Evolutionary conservation across 2,329 filamentous ascomycete genomes (phyloP).

Genomic region (Nemania sp.): DNA sequence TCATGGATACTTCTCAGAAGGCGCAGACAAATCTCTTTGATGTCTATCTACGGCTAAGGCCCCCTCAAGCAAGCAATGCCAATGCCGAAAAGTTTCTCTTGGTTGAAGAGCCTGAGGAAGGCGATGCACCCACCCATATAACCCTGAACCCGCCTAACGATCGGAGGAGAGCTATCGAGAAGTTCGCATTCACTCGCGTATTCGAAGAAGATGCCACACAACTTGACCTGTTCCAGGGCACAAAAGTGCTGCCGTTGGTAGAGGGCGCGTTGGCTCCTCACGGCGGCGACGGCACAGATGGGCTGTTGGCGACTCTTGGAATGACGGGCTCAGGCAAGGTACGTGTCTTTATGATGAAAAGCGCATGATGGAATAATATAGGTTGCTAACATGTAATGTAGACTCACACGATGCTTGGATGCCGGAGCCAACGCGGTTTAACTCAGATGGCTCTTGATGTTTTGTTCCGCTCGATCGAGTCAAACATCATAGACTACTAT

Average conservation of each 20-base stretch:
- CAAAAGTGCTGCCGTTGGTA: conserved; percentile 73
- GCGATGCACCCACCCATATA: conserved; percentile 66
- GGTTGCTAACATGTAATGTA: conserved; percentile 43
- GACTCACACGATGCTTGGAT: conserved; percentile 96
- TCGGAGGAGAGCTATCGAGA: conserved; percentile 84
- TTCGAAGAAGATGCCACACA: conserved; percentile 87
- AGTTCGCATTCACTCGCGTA: conserved; percentile 90
- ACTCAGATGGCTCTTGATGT: conserved; percentile 91
- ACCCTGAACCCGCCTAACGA: conserved; percentile 82
- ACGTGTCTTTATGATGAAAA: conserved; percentile 4
- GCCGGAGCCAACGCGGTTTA: conserved; percentile 80
- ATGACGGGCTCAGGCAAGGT: conserved; percentile 98
- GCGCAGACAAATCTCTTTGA: conserved; percentile 72
- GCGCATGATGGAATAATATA: neutral
- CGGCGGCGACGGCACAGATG: conserved; percentile 81
- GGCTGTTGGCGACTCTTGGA: conserved; percentile 85
- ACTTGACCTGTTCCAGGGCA: conserved; percentile 82
- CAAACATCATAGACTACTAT: conserved; percentile 68
- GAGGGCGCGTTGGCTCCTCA: conserved; percentile 77
- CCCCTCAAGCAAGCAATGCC: conserved; percentile 54
- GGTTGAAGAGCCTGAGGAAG: conserved; percentile 64
- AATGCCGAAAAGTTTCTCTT: conserved; percentile 72
- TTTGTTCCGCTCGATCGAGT: conserved; percentile 78
- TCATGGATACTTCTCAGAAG: conserved; percentile 50
- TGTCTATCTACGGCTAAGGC: conserved; percentile 84